A percentile compares a stretch with the other conserved stretches of the same genome.
These are phyloP conservation scores for Saksenaea vasiformis DNA, from an alignment of 371 early-diverging fungal genomes.

Conservation along the genomic window DNA sequence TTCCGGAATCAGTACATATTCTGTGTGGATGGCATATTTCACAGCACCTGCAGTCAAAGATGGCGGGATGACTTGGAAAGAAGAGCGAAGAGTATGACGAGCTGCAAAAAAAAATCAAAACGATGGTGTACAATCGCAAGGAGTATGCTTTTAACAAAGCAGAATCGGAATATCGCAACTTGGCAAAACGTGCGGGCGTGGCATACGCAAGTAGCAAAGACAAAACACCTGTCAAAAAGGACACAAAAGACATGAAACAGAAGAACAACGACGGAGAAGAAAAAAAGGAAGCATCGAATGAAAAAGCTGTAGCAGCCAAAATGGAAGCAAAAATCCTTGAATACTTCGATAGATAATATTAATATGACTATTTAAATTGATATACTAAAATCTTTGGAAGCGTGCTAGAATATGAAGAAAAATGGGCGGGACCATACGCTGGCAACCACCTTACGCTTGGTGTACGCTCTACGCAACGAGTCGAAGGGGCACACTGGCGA, in stretches of 20 bases:
- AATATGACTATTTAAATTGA: neutral
- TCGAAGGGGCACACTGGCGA: neutral
- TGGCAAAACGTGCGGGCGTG: neutral
- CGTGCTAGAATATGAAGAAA: neutral
- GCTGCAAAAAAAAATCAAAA: neutral
- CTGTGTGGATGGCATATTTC: neutral
- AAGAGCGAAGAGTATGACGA: neutral
- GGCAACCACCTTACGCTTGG: neutral
- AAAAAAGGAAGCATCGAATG: no score
- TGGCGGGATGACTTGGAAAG: neutral
- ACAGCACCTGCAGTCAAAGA: neutral
- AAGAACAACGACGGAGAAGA: neutral
- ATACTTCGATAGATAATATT: neutral
- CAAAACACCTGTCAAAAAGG: neutral
- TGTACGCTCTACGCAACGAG: neutral
- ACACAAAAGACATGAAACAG: neutral
- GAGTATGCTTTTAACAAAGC: no score
- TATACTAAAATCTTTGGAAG: neutral
- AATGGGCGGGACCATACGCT: slow-evolving; percentile 8
- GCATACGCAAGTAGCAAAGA: neutral
- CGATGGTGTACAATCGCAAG: no score
- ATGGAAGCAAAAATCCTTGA: no score
- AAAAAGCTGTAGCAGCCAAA: no score
- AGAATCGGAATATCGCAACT: neutral
- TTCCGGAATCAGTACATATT: neutral